Conservation (phyloP, 2,329 filamentous ascomycete species). For the Exophiala sp. region DNA sequence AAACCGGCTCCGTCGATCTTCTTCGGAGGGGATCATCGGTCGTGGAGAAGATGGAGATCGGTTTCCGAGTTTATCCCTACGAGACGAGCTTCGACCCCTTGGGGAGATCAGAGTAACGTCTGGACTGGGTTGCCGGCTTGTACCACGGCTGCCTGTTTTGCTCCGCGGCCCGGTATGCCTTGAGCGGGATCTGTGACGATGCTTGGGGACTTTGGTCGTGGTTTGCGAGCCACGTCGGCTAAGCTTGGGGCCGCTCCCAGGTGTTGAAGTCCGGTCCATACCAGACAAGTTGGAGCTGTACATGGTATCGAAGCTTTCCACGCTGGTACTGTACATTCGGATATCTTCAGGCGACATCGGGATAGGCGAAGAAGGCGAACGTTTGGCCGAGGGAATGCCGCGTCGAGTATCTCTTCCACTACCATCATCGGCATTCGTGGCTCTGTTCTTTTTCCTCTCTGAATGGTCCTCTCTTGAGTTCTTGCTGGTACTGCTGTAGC, state of each 20-base stretch:
- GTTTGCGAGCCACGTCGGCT: conserved; percentile 22
- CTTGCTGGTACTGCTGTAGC: conserved; percentile 35
- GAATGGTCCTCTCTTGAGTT: conserved; percentile 35
- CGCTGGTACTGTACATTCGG: conserved; percentile 40
- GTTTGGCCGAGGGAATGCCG: conserved; percentile 69
- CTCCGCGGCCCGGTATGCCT: conserved; percentile 29
- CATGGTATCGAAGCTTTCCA: conserved; percentile 46
- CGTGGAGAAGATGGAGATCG: conserved; percentile 76
- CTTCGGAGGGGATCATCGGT: conserved; percentile 60
- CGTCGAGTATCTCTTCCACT: conserved; percentile 61
- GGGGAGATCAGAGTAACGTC: conserved; percentile 32
- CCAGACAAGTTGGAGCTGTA: conserved; percentile 38
- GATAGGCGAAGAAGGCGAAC: conserved; percentile 84
- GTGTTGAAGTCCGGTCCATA: conserved; percentile 28
- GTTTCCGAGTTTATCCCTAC: conserved; percentile 53
- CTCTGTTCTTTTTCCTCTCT: conserved; percentile 44
- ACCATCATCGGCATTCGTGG: conserved; percentile 55
- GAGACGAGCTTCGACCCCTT: conserved; percentile 57
- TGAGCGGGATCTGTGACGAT: conserved; percentile 37
- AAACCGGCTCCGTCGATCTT: conserved; percentile 47
- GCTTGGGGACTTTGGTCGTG: conserved; percentile 17
- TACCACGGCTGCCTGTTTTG: conserved; percentile 29
- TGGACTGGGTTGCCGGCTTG: conserved; percentile 40
- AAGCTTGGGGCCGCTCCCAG: conserved; percentile 17
- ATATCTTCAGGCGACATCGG: conserved; percentile 91